A percentile compares a stretch with the other conserved stretches of the same genome.
Conservation (phyloP, 2,329 filamentous ascomycete species). For the Neopestalotiopsis clavispora region DNA sequence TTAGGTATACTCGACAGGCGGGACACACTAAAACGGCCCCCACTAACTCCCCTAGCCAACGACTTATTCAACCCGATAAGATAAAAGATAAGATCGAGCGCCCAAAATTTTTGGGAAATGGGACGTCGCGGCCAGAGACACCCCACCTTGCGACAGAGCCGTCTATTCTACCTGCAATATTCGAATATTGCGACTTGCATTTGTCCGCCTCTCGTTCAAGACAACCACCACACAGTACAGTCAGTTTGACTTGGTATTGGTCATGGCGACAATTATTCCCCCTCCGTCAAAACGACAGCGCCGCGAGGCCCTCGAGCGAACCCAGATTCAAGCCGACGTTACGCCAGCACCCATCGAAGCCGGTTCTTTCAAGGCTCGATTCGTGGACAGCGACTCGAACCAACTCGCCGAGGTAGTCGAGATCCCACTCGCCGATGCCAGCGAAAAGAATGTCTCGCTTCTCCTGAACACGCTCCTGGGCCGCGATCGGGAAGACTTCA, state of each 20-base stretch:
- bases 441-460: conserved; percentile 86
- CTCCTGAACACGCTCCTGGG: conserved; percentile 84
- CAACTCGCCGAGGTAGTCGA: conserved; percentile 72
- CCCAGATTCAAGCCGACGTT: conserved; percentile 77
- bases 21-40: neutral
- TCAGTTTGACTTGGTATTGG: neutral
- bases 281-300: conserved; percentile 88
- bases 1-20: neutral
- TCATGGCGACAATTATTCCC: conserved; percentile 82
- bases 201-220: neutral
- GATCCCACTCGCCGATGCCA: conserved; percentile 83
- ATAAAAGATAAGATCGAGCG: conserved; percentile 22
- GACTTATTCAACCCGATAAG: conserved; percentile 26
- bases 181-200: neutral
- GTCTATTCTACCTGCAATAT: neutral
- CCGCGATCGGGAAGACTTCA: conserved; percentile 64
- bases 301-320: conserved; percentile 73
- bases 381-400: conserved; percentile 80
- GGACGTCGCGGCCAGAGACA: neutral
- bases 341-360: conserved; percentile 68
- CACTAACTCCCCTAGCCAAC: neutral
- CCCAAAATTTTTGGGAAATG: conserved; percentile 7
- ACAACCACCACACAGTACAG: neutral
- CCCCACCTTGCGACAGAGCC: neutral
- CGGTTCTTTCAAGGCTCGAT: conserved; percentile 84